Evolutionary conservation across 345 rosid species (phyloP).

Genomic region (Euclidium syriacum): DNA sequence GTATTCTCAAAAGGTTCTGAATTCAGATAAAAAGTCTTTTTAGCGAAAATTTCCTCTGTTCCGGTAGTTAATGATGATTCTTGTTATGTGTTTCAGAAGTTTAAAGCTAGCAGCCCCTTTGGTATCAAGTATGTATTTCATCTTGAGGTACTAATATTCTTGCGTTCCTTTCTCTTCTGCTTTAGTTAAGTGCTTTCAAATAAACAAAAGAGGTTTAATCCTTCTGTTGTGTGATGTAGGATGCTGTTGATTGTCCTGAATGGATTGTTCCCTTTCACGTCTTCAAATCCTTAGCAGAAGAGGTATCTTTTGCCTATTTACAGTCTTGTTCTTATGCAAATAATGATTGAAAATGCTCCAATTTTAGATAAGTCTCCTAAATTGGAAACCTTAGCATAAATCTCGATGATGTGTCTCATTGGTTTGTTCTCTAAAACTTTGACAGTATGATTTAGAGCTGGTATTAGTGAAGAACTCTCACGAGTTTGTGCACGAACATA

Average conservation of each 20-base stretch:
- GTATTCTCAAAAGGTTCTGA: slow-evolving; percentile 59
- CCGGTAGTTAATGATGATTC: slow-evolving; percentile 8
- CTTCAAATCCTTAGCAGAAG: slow-evolving; percentile 93
- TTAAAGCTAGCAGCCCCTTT: slow-evolving; percentile 68
- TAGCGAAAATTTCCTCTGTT: neutral
- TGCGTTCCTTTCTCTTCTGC: neutral
- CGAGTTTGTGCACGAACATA: slow-evolving; percentile 78
- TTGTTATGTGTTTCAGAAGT: slow-evolving; percentile 56
- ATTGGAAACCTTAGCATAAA: no score
- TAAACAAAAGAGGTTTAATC: neutral
- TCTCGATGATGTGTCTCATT: slow-evolving; percentile 4
- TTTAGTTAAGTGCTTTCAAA: neutral
- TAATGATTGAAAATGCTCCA: no score
- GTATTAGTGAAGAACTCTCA: slow-evolving; percentile 90
- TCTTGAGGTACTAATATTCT: slow-evolving; percentile 60
- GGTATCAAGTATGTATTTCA: slow-evolving; percentile 91
- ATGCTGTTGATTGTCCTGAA: slow-evolving; percentile 98
- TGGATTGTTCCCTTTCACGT: slow-evolving; percentile 94
- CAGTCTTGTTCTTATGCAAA: no score
- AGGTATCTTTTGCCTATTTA: slow-evolving; percentile 44
- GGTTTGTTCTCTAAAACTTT: slow-evolving; percentile 10
- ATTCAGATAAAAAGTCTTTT: no score
- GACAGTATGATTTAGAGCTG: slow-evolving; percentile 81
- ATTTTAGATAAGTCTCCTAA: no score
- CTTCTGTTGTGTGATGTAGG: no score